Evolutionary conservation across 176 grass and related monocot genomes (phyloP).

Genomic region (Rhynchospora breviuscula): DNA sequence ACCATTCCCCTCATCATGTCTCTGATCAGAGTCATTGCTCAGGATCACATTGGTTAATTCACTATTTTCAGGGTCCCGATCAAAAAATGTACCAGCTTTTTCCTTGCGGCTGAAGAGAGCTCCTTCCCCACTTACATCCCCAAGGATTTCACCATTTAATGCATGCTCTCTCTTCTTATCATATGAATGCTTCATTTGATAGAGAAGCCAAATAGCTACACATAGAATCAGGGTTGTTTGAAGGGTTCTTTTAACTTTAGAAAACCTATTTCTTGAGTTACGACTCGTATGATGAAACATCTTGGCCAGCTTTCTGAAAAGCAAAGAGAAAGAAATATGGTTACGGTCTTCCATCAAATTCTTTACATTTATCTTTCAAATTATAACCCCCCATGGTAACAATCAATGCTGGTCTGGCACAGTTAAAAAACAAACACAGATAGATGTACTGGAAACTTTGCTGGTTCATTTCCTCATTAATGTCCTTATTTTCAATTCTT

Average conservation of each 20-base stretch:
- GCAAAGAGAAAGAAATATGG: background rate
- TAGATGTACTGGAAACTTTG: background rate
- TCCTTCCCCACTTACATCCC: constrained; percentile 3
- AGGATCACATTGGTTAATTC: constrained; percentile 7
- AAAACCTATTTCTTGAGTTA: constrained; percentile 7
- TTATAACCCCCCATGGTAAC: background rate
- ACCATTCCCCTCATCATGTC: constrained; percentile 1
- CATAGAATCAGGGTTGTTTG: constrained; percentile 25
- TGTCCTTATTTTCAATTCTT: background rate
- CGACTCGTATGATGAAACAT: constrained; percentile 22
- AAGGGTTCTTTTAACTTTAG: constrained; percentile 19
- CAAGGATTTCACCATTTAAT: background rate
- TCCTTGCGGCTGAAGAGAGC: constrained; percentile 14
- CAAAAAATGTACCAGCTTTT: background rate
- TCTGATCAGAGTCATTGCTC: background rate
- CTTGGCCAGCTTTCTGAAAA: background rate
- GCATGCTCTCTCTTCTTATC: constrained; percentile 5
- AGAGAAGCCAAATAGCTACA: constrained; percentile 26
- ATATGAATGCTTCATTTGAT: constrained; percentile 26
- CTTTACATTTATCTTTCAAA: background rate
- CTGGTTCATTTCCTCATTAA: background rate
- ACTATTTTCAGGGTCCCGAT: constrained; percentile 6
- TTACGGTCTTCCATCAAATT: background rate
- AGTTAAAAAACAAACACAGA: background rate
- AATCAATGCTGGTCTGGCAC: background rate